Base-by-base conservation (phyloP, 139 green algal genomes). In the Micractinium sp. region DNA sequence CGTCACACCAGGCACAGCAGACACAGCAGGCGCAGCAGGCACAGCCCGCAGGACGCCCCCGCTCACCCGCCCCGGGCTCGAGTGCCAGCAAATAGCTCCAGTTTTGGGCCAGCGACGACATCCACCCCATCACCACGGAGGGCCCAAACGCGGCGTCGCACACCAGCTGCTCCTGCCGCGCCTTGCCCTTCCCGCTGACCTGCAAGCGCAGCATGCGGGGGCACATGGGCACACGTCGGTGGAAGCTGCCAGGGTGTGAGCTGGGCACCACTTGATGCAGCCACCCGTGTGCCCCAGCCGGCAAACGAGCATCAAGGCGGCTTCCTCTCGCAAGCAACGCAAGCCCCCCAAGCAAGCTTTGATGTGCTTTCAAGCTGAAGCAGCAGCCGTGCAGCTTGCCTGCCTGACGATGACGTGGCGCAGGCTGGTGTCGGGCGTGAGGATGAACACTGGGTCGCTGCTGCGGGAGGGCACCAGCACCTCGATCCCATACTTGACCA, bases 141-240 rank as follows among this genome's bases (percentile, higher is more conserved):
- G 36, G 15, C 2, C 81, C 81, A 36, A 56, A 86, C 5, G 31
- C 27, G 14, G 81, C 81, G 0, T 75, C 81, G 22, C 81, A 86
- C 81, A 86, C 23, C 18, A 38, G 81, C 18, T 4, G 39, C 14
- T 86, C 81, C n/a, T 47, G 74, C 74, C 33, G 15, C 33, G 20
- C 19, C 81, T 86, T 86, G 81, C 33, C 56, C n/a, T 86, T 86
- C 22, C 80, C 53, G 31, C 61, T 85, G 15, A 75, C 39, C 81
- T 86, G 81, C 22, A 35, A 71, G 18, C 14, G 63, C 63, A 5
- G 20, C 63, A 31, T 67, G 60, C 60, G 22, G 63, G 63, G 22
- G 12, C 63, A 71, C 14, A 71, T 71, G 63, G 20, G 63, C 22
- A 23, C 63, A 71, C 63, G 18, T 12, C 22, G 20, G 63, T 71